These are phyloP conservation scores for Lactarius hatsudake DNA, from an alignment of 768 basidiomycete genomes.

Conservation along the genomic window DNA sequence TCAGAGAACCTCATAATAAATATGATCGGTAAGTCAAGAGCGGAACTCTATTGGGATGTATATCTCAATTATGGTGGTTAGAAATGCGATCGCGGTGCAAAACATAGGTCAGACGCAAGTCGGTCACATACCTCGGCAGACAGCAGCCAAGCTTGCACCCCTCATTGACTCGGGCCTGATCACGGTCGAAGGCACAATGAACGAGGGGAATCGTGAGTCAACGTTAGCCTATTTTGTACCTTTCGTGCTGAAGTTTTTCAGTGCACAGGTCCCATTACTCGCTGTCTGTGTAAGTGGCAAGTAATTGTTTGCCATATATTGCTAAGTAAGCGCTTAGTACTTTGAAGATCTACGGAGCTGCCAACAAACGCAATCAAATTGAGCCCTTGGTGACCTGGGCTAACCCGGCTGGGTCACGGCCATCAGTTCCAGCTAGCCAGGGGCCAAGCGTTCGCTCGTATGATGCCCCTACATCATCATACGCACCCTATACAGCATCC, in stretches of 20 bases:
- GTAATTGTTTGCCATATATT: neutral
- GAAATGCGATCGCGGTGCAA: conserved; percentile 78
- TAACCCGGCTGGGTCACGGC: conserved; percentile 61
- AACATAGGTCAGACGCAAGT: conserved; percentile 76
- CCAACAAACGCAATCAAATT: conserved; percentile 55
- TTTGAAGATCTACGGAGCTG: conserved; percentile 67
- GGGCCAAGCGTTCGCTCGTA: neutral
- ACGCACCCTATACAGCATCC: neutral
- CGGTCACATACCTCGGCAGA: conserved; percentile 68
- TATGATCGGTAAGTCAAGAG: conserved; percentile 56
- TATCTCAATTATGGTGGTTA: conserved; percentile 30
- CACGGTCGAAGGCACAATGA: conserved; percentile 68
- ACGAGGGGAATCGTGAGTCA: conserved; percentile 63
- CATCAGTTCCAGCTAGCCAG: conserved; percentile 31
- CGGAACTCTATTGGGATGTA: neutral
- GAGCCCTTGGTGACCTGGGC: conserved; percentile 74
- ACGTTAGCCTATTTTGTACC: neutral
- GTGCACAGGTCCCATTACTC: conserved; percentile 50
- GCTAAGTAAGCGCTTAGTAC: conserved; percentile 41
- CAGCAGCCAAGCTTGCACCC: conserved; percentile 61
- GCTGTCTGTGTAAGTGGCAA: conserved; percentile 54
- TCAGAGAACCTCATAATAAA: conserved; percentile 61
- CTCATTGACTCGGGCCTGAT: conserved; percentile 63
- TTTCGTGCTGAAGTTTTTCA: conserved; percentile 28
- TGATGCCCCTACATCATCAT: neutral